A percentile compares a stretch with the other conserved stretches of the same genome.
Conservation (phyloP, 768 basidiomycete genomes). For the Imleria badia region DNA sequence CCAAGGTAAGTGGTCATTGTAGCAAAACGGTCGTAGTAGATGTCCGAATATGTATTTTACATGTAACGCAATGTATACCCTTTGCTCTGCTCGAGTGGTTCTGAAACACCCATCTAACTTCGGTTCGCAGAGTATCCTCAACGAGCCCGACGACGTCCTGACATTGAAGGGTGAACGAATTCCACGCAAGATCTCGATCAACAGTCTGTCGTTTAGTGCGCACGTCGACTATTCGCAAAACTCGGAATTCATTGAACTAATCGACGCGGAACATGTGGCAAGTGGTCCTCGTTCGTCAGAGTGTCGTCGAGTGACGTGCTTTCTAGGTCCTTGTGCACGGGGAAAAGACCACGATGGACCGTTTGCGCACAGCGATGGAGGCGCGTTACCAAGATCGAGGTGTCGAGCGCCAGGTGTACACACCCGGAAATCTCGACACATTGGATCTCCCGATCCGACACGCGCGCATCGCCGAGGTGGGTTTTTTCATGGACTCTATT, state of each 20-base stretch:
- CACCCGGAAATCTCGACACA: constrained; percentile 87
- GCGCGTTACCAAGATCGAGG: constrained; percentile 81
- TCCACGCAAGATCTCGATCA: constrained; percentile 83
- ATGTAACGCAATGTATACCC: constrained; percentile 9
- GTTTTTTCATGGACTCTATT: no score
- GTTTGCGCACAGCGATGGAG: constrained; percentile 80
- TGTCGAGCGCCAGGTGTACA: constrained; percentile 92
- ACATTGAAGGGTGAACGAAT: constrained; percentile 75
- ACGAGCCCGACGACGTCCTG: constrained; percentile 86
- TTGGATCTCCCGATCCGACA: constrained; percentile 82
- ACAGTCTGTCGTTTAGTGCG: constrained; percentile 93
- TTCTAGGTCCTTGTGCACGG: constrained; percentile 88
- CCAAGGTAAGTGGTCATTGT: constrained; percentile 75
- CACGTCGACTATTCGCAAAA: constrained; percentile 98
- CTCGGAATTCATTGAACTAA: constrained; percentile 89
- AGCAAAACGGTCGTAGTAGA: not conserved
- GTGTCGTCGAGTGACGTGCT: not conserved
- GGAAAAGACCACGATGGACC: constrained; percentile 88
- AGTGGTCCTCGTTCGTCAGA: constrained; percentile 27
- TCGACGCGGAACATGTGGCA: constrained; percentile 88
- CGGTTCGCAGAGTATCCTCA: constrained; percentile 74
- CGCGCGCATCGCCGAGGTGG: no score
- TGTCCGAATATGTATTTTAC: constrained; percentile 19
- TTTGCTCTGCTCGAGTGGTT: constrained; percentile 5
- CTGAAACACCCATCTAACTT: constrained; percentile 1